phyloP scores from a whole-genome alignment of 2,329 filamentous ascomycete species.

The Exophiala bonariae region DNA sequence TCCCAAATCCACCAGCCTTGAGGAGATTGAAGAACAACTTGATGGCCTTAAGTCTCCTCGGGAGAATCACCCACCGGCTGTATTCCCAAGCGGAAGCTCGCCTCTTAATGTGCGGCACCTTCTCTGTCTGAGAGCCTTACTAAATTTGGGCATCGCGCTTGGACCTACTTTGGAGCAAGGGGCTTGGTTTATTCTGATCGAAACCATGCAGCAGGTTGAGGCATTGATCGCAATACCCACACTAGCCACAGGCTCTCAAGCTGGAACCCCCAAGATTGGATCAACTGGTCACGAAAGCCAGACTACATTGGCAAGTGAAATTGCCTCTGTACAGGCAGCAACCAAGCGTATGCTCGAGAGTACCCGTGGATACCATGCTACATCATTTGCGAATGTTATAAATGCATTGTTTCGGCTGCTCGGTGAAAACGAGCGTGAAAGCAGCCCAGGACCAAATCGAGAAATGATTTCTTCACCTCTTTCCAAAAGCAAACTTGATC shows the following conservation, averaged over 20 bases:
- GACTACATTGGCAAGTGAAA: slow-evolving; percentile 73
- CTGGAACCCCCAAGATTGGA: slow-evolving; percentile 21
- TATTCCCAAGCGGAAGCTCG: slow-evolving; percentile 45
- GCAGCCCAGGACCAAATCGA: slow-evolving; percentile 32
- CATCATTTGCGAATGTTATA: slow-evolving; percentile 71
- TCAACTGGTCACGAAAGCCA: slow-evolving; percentile 34
- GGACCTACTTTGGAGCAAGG: slow-evolving; percentile 78
- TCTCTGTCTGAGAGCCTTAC: slow-evolving; percentile 80
- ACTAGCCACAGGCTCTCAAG: slow-evolving; percentile 30
- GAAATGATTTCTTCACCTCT: slow-evolving; percentile 30
- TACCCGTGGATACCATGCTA: slow-evolving; percentile 84
- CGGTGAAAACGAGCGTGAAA: slow-evolving; percentile 39
- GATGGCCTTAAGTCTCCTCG: slow-evolving; percentile 13
- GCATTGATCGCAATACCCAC: slow-evolving; percentile 67
- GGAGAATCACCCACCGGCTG: slow-evolving; percentile 17
- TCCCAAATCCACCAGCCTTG: background rate
- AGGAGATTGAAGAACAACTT: slow-evolving; percentile 7
- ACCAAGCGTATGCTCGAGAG: slow-evolving; percentile 86
- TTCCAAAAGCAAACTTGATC: slow-evolving; percentile 40
- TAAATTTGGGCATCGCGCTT: slow-evolving; percentile 94
- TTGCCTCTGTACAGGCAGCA: slow-evolving; percentile 84
- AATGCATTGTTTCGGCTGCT: slow-evolving; percentile 22
- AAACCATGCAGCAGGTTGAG: slow-evolving; percentile 90
- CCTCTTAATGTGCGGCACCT: slow-evolving; percentile 85
- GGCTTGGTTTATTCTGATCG: slow-evolving; percentile 86